Evolutionary conservation across 805 yeast species (phyloP), one percentile per base, ranked within the genome.

Genomic region (Saccharomycopsis lassenensis): DNA sequence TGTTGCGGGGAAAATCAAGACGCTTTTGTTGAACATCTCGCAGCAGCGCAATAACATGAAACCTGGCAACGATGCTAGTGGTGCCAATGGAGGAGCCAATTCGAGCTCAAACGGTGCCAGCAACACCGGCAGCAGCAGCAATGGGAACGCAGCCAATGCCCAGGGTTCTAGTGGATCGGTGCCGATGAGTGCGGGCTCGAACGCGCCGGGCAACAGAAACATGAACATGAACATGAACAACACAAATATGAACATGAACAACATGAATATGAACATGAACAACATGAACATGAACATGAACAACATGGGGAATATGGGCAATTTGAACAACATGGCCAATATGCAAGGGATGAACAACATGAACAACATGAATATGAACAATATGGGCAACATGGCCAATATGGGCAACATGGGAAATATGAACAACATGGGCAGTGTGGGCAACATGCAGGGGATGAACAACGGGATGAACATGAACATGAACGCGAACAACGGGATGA

Each of bases 1-100:
- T 6, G 32, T 35, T n/a, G 46, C 43, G n/a, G 18, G 24, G 4
- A 42, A 39, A 25, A 42, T 42, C 16, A 39, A 39, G 19, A 28
- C 18, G 15, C n/a, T 42, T 14, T 24, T 42, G 5, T 12, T 38
- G 33, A 40, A 24, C 19, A 28, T 21, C 27, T 21, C 37, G 17
- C 35, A 41, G 17, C 39, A 35, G 30, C 31, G 11, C 18, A 21
- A 26, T 27, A 14, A 3, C 21, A 14, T 2, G n/a, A 24, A 25
- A 15, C 6, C 15, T 14, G 24, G 23, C 14, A 31, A 17, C 37
- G 25, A 34, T 21, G 22, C 18, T 29, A 32, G 29, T 16, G 27
- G 20, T 20, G 19, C 37, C 6, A 46, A 52, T 3, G 49, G 6
- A 17, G 16, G 12, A n/a, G 20, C 17, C 33, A 36, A 26, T 14